phyloP scores from a whole-genome alignment of 179 eudicot species.

The Carnegiea gigantea region DNA sequence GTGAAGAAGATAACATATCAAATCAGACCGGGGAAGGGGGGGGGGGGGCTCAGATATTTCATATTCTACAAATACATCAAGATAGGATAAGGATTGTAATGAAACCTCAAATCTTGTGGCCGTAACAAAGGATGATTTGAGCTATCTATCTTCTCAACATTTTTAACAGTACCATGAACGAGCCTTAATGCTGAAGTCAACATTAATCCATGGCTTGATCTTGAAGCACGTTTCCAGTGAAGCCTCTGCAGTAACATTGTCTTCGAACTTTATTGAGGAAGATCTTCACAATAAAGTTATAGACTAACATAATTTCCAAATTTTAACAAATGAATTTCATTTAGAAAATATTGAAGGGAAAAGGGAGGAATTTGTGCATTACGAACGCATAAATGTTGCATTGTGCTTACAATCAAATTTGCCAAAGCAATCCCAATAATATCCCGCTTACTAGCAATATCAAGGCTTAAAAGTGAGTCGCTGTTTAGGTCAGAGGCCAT shows the following conservation, averaged over 20 bases:
- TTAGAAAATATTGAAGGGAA: no score
- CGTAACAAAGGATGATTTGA: slow-evolving; percentile 67
- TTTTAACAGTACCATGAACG: slow-evolving; percentile 53
- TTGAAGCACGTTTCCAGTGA: slow-evolving; percentile 96
- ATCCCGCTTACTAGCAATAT: slow-evolving; percentile 78
- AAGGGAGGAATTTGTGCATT: neutral
- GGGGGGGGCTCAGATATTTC: neutral
- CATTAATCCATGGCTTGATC: slow-evolving; percentile 81
- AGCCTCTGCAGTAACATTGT: slow-evolving; percentile 62
- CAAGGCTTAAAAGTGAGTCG: slow-evolving; percentile 73
- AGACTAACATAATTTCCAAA: slow-evolving; percentile 4
- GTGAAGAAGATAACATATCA: neutral
- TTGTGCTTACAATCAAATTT: slow-evolving; percentile 70
- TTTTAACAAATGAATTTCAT: no score
- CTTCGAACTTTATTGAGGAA: neutral
- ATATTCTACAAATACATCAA: slow-evolving; percentile 21
- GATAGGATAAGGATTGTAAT: slow-evolving; percentile 15
- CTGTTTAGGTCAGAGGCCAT: slow-evolving; percentile 89
- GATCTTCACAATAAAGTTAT: neutral
- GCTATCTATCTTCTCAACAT: slow-evolving; percentile 40
- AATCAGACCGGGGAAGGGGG: neutral
- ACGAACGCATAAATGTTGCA: neutral
- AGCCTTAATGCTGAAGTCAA: slow-evolving; percentile 88
- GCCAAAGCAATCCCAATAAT: slow-evolving; percentile 89
- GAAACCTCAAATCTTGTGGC: slow-evolving; percentile 76